Conservation (phyloP, 169 alveolate genomes). For the Prorocentrum cordatum region DNA sequence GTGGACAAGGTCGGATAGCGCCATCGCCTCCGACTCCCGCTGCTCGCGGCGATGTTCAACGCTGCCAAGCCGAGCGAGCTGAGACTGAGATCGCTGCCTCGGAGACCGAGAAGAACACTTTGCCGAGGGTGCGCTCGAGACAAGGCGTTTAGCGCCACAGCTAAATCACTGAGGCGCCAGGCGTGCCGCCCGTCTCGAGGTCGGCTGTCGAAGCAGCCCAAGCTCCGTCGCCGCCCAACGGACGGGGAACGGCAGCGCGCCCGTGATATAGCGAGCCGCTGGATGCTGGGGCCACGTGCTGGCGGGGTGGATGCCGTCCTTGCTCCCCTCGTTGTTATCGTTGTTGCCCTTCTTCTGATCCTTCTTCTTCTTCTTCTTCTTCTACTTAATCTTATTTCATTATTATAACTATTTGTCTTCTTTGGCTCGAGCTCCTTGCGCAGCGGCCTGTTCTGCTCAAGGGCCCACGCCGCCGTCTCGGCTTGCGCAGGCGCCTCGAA, state of each 20-base stretch:
- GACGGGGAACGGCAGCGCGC: neutral
- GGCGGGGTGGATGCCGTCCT: neutral
- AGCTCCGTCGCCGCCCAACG: neutral
- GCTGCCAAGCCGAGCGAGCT: no score
- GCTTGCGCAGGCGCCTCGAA: neutral
- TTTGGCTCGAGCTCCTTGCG: no score
- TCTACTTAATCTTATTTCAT: no score
- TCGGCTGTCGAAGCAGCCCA: no score
- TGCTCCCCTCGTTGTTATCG: neutral
- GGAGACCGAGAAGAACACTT: neutral
- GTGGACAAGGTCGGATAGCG: neutral
- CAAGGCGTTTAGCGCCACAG: neutral
- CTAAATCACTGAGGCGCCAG: no score
- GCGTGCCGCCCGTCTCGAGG: no score
- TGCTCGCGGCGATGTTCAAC: neutral
- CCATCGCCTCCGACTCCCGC: neutral
- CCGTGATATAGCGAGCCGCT: neutral
- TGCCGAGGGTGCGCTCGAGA: neutral
- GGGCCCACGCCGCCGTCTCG: neutral
- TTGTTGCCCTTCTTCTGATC: no score
- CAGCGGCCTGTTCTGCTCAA: neutral
- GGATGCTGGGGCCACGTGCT: neutral
- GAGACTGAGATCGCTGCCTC: no score
- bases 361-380: no score
- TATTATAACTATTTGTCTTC: no score